These are phyloP conservation scores for Datisca glomerata DNA, from an alignment of 306 rosid genomes.

Conservation along the genomic window DNA sequence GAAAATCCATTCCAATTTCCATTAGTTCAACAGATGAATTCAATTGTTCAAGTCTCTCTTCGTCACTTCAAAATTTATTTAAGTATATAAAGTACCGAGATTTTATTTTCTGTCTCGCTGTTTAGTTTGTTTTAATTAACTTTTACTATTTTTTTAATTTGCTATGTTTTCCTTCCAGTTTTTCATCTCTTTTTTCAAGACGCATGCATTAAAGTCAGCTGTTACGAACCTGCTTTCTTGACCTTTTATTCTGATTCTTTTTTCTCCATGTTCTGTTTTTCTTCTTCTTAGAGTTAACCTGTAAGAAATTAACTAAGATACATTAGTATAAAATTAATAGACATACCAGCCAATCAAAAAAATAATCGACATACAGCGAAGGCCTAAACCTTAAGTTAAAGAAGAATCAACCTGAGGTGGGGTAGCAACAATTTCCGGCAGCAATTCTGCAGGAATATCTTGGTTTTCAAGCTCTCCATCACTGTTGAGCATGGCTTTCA, in stretches of 20 bases:
- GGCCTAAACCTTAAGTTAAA: neutral
- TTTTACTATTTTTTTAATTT: too few species aligned
- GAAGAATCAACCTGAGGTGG: conserved; percentile 38
- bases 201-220: neutral
- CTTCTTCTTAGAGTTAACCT: conserved; percentile 32
- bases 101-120: too few species aligned
- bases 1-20: neutral
- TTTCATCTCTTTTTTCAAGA: too few species aligned
- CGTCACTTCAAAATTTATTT: too few species aligned
- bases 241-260: conserved; percentile 23
- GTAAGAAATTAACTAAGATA: too few species aligned
- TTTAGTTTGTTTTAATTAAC: too few species aligned
- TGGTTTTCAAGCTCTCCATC: conserved; percentile 67
- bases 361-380: too few species aligned
- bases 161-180: too few species aligned
- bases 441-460: conserved; percentile 31
- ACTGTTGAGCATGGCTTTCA: conserved; percentile 61
- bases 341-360: too few species aligned
- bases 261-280: conserved; percentile 13
- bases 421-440: conserved; percentile 21
- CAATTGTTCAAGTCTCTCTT: too few species aligned
- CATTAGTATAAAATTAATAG: too few species aligned
- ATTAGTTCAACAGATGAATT: neutral
- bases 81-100: too few species aligned
- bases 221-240: conserved; percentile 36